Conservation (phyloP, 257 asterid species). For the Capsicum rhomboideum region DNA sequence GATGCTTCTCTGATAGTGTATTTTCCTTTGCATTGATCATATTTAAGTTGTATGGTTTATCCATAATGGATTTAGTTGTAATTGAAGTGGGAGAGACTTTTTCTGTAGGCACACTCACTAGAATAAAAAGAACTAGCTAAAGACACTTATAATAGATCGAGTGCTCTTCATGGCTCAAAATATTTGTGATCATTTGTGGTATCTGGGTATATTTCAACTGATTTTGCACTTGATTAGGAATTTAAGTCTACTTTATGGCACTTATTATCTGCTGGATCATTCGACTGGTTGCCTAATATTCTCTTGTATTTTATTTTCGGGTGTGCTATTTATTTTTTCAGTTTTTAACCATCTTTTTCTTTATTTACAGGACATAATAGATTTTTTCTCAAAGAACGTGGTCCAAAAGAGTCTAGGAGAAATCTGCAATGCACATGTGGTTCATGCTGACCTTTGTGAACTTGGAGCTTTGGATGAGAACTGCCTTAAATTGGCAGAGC, state of each 20-base stretch:
- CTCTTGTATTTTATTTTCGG: background rate
- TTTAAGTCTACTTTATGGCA: background rate
- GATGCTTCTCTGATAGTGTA: background rate
- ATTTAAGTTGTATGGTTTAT: background rate
- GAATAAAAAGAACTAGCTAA: background rate
- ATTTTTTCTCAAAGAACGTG: conserved; percentile 66
- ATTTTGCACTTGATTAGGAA: background rate
- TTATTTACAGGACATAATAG: conserved; percentile 61
- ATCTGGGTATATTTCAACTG: background rate
- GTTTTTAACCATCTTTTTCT: background rate
- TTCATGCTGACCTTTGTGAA: conserved; percentile 72
- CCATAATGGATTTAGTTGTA: background rate
- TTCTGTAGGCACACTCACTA: background rate
- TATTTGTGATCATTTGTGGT: background rate
- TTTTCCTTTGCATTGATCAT: background rate
- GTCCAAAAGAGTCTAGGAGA: conserved; percentile 74
- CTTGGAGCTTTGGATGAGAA: conserved; percentile 79
- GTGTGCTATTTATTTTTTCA: background rate
- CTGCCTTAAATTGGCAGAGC: conserved; percentile 76
- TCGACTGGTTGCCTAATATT: background rate
- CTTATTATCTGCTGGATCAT: background rate
- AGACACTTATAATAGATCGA: background rate
- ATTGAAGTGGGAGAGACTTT: background rate
- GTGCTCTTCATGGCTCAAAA: background rate
- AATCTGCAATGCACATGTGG: conserved; percentile 91